Evolutionary conservation across 805 yeast species (phyloP), one percentile per base, ranked within the genome.

Genomic region (Brettanomyces bruxellensis): DNA sequence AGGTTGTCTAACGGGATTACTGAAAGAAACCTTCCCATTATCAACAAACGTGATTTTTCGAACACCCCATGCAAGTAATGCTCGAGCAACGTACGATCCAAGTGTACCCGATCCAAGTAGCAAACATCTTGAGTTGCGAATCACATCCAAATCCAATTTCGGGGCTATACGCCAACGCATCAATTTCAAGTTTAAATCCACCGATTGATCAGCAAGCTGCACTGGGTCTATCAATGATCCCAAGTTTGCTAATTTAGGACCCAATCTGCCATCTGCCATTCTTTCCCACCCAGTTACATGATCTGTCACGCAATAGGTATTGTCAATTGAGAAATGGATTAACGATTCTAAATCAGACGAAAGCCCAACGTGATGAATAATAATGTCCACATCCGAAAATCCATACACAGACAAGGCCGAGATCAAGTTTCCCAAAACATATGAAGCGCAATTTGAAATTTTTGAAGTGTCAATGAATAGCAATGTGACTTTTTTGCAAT

Each of bases 141-240:
- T 69, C 2, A 66, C 58, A 5, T 86, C 90, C 41, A 93, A 68
- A 57, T 93, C 76, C 3, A 93, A 60, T 7, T 79, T 73, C 0
- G 99, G 98, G 0, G 86, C 88, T 14, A 93, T 77, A 53, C 99
- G 73, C 99, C 99, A 93, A 59, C 89, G 88, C 99, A 93, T 93
- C 40, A 93, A 69, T 65, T 87, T 86, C 48, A 93, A 69, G 59
- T 93, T 93, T 47, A 93, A 72, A 61, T 90, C 96, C 5, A 89
- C 90, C 0, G 97, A 91, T 63, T 95, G 98, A 49, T 83, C 86
- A 0, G 96, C 91, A 23, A 93, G 68, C 52, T 84, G 81, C 11
- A 71, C 51, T 0, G 99, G 99, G 60, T 91, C 81, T 35, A 91
- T 78, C 40, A 93, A 68, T 0, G 88, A 66, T 1, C 93, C 89